Percentiles rank a stretch among this genome's conserved stretches.
These are phyloP conservation scores for Guyanaporus albipodus DNA, from an alignment of 768 basidiomycete species.

Conservation along the genomic window DNA sequence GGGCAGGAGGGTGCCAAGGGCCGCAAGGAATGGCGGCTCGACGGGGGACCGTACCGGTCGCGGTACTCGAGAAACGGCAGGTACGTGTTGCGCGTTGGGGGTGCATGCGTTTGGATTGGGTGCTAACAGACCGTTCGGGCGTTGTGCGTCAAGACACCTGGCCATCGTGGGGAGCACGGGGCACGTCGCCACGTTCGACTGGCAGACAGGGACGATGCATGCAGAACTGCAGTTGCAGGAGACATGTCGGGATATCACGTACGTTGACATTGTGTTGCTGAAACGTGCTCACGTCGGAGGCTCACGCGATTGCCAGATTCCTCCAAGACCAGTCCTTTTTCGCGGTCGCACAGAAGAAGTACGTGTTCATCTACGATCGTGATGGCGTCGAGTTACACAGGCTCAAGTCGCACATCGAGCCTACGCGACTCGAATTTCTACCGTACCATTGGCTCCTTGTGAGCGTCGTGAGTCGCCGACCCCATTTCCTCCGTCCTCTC, in stretches of 20 bases:
- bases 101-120: not conserved
- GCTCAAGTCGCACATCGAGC: conserved; percentile 81
- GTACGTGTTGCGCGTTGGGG: conserved; percentile 39
- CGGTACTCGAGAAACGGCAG: conserved; percentile 91
- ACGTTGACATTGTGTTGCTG: conserved; percentile 25
- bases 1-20: conserved; percentile 76
- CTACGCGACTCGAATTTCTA: conserved; percentile 85
- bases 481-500: too few relatives aligned
- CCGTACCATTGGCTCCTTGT: conserved; percentile 95
- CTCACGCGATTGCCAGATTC: conserved; percentile 48
- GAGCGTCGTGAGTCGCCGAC: conserved; percentile 50
- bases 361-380: conserved; percentile 93
- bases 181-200: conserved; percentile 91
- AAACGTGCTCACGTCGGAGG: not conserved
- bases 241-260: conserved; percentile 91
- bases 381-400: conserved; percentile 91
- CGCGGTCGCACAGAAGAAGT: conserved; percentile 94
- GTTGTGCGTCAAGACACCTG: conserved; percentile 66
- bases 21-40: conserved; percentile 73
- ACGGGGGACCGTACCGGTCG: conserved; percentile 80
- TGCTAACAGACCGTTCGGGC: not conserved
- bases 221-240: conserved; percentile 87
- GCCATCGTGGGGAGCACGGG: conserved; percentile 81
- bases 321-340: conserved; percentile 90
- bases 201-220: conserved; percentile 82